These are phyloP conservation scores for Pyrus hybrid DNA, from an alignment of 331 rosid genomes.

Conservation along the genomic window DNA sequence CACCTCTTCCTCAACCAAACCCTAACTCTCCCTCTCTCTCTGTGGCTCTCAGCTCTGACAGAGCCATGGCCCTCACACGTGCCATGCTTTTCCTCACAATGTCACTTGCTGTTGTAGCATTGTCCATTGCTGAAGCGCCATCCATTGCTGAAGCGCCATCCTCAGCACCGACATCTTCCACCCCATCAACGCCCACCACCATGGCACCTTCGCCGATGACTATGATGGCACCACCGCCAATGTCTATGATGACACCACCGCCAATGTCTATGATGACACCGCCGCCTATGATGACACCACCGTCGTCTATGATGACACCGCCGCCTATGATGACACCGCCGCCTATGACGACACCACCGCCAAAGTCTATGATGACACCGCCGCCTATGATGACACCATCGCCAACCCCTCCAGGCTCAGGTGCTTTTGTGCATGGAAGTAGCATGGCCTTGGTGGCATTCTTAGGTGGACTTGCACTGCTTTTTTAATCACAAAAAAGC, in stretches of 20 bases:
- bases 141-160: conserved; percentile 52
- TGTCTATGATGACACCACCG: neutral
- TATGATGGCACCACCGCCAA: neutral
- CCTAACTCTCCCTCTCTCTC: neutral
- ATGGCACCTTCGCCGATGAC: neutral
- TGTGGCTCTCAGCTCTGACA: neutral
- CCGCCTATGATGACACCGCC: no score
- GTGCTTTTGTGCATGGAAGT: conserved; percentile 26
- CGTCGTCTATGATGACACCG: neutral
- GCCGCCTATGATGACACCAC: neutral
- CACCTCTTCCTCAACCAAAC: neutral
- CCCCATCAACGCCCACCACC: neutral
- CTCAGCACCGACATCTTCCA: conserved; percentile 26
- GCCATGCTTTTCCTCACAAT: conserved; percentile 41
- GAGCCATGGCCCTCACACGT: conserved; percentile 40
- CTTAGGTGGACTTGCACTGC: conserved; percentile 32
- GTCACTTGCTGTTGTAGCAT: conserved; percentile 28
- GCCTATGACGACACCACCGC: no score
- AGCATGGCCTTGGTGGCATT: conserved; percentile 27
- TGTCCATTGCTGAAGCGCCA: conserved; percentile 54
- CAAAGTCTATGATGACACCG: no score
- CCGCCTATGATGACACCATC: no score
- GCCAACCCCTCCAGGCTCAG: neutral
- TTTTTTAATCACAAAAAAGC: conserved; percentile 9
- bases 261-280: no score